Conservation (phyloP, 2,329 filamentous ascomycete genomes). For the Fusarium dimerum region DNA sequence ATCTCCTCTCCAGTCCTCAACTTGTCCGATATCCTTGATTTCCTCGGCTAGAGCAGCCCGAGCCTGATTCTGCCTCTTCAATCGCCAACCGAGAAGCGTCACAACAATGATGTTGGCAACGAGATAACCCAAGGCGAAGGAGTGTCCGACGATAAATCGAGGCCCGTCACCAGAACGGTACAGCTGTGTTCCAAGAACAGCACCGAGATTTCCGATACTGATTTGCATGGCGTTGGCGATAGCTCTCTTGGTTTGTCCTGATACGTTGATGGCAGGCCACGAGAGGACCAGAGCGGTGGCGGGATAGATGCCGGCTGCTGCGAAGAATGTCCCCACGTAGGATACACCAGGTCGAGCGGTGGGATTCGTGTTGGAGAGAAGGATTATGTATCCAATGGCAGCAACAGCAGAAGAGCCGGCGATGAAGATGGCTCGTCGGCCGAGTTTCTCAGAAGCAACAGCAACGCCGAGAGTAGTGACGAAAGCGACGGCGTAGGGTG, state of each 20-base stretch:
- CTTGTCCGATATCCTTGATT: slow-evolving; percentile 50
- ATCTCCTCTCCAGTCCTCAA: slow-evolving; percentile 61
- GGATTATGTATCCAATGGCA: slow-evolving; percentile 62
- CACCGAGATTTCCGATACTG: slow-evolving; percentile 68
- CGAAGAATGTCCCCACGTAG: slow-evolving; percentile 63
- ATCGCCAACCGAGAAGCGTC: slow-evolving; percentile 49
- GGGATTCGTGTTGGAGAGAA: slow-evolving; percentile 53
- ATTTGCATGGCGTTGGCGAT: slow-evolving; percentile 72
- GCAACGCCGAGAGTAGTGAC: slow-evolving; percentile 60
- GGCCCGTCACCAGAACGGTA: slow-evolving; percentile 63
- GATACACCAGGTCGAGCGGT: slow-evolving; percentile 53
- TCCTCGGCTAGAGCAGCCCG: slow-evolving; percentile 46
- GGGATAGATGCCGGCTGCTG: slow-evolving; percentile 68
- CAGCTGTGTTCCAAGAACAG: slow-evolving; percentile 69
- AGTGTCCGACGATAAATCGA: slow-evolving; percentile 66
- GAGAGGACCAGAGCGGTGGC: slow-evolving; percentile 63
- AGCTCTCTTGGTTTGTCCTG: slow-evolving; percentile 68
- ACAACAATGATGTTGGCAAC: slow-evolving; percentile 58
- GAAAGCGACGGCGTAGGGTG: slow-evolving; percentile 65
- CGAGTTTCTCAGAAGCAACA: slow-evolving; percentile 58
- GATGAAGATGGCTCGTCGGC: slow-evolving; percentile 64
- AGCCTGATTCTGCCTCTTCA: slow-evolving; percentile 59
- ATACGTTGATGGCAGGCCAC: slow-evolving; percentile 73
- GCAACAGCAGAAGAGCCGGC: slow-evolving; percentile 57
- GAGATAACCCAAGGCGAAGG: slow-evolving; percentile 66